A percentile compares a stretch with the other conserved stretches of the same genome.
Evolutionary conservation across 306 rosid species (phyloP).

Genomic region (Datisca glomerata): DNA sequence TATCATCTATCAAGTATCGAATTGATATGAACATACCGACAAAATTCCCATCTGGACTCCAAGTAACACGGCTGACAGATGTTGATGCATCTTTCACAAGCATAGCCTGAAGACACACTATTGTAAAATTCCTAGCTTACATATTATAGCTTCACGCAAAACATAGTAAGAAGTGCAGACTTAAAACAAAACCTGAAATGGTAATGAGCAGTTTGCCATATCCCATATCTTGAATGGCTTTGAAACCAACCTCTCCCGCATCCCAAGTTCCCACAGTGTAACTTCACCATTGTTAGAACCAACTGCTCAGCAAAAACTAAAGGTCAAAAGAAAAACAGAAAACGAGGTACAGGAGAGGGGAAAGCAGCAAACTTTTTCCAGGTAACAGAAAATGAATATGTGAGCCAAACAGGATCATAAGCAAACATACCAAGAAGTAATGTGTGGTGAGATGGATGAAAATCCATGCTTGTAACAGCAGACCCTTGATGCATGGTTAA

Average conservation of each 20-base stretch:
- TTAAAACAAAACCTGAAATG: constrained; percentile 56
- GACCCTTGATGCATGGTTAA: constrained; percentile 88
- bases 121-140: constrained; percentile 14
- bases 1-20: constrained; percentile 5
- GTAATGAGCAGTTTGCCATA: constrained; percentile 71
- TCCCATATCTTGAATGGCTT: constrained; percentile 95
- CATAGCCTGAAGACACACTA: constrained; percentile 68
- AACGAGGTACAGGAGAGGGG: not conserved
- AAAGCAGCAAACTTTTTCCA: no score
- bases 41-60: constrained; percentile 94
- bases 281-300: constrained; percentile 93
- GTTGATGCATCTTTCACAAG: constrained; percentile 85
- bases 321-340: not conserved
- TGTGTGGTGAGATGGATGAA: constrained; percentile 85
- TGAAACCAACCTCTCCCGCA: constrained; percentile 67
- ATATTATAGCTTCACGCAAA: not conserved
- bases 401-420: not conserved
- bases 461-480: constrained; percentile 97
- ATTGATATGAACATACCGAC: constrained; percentile 49
- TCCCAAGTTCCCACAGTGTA: constrained; percentile 93
- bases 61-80: constrained; percentile 92
- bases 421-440: constrained; percentile 69
- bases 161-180: not conserved
- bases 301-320: constrained; percentile 53
- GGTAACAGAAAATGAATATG: constrained; percentile 4